These are phyloP conservation scores for Yamadazyma dendronema DNA, from an alignment of 1,139 yeast species.

Conservation along the genomic window DNA sequence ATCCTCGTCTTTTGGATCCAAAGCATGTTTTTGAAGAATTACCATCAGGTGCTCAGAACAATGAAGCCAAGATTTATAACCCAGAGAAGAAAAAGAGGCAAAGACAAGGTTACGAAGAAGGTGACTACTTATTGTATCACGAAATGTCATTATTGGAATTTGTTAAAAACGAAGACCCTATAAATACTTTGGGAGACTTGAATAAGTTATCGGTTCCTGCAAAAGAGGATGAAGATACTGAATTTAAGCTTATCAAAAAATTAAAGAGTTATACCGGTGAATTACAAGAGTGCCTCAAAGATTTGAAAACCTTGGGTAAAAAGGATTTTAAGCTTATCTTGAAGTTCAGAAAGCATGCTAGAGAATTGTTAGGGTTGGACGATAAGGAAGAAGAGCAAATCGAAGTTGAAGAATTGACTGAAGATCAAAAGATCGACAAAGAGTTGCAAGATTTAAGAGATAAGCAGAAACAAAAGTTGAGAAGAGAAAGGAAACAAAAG, in stretches of 20 bases:
- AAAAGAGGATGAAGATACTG: constrained; percentile 59
- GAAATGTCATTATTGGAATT: constrained; percentile 76
- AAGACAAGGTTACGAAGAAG: constrained; percentile 97
- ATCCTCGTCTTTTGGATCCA: constrained; percentile 89
- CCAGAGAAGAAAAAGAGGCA: constrained; percentile 89
- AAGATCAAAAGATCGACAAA: constrained; percentile 85
- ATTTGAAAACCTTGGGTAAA: constrained; percentile 88
- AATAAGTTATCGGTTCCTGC: constrained; percentile 54
- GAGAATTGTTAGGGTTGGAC: constrained; percentile 74
- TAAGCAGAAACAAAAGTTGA: constrained; percentile 64
- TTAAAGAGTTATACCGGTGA: constrained; percentile 77
- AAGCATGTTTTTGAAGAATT: constrained; percentile 92
- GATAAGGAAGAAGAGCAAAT: constrained; percentile 46
- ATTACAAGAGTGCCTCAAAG: constrained; percentile 78
- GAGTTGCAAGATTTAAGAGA: constrained; percentile 76
- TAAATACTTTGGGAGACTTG: constrained; percentile 72
- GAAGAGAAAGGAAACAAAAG: constrained; percentile 76
- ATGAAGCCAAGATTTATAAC: constrained; percentile 88
- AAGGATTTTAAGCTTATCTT: constrained; percentile 85
- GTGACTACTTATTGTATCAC: constrained; percentile 78
- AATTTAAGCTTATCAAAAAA: constrained; percentile 57
- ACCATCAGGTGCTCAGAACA: constrained; percentile 72
- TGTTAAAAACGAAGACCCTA: constrained; percentile 76
- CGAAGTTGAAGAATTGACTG: constrained; percentile 72
- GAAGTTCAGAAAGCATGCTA: constrained; percentile 85